Conservation (phyloP, 2,329 filamentous ascomycete genomes). For the Cyphellophora attinorum region DNA sequence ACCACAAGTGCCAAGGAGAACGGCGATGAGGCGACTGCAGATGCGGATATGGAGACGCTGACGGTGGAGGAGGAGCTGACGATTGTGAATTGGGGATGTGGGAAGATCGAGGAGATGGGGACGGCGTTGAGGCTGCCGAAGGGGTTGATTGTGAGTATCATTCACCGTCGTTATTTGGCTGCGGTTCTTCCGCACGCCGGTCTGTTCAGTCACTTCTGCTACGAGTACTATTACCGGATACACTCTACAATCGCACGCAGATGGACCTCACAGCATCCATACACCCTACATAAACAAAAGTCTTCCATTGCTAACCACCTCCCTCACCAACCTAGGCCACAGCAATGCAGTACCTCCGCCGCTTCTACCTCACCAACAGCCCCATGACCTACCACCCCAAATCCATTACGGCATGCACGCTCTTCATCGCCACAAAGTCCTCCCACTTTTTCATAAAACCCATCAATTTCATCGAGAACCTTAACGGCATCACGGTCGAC, state of each 20-base stretch:
- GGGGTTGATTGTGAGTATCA: too few relatives aligned
- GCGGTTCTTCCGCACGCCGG: too few relatives aligned
- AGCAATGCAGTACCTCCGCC: constrained; percentile 78
- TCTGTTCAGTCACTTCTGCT: too few relatives aligned
- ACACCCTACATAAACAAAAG: too few relatives aligned
- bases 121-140: too few relatives aligned
- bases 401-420: constrained; percentile 75
- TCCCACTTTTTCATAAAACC: constrained; percentile 71
- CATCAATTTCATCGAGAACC: constrained; percentile 58
- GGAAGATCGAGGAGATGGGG: constrained; percentile 48
- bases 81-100: constrained; percentile 71
- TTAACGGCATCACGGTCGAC: constrained; percentile 63
- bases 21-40: constrained; percentile 14
- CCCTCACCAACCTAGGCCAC: constrained; percentile 46
- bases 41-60: constrained; percentile 45
- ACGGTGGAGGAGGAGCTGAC: constrained; percentile 73
- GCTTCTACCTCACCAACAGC: constrained; percentile 93
- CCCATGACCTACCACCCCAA: constrained; percentile 93
- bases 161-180: too few relatives aligned
- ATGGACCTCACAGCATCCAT: too few relatives aligned
- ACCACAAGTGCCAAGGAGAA: constrained; percentile 30
- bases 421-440: constrained; percentile 90
- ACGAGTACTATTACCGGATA: too few relatives aligned
- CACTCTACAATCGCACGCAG: too few relatives aligned
- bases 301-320: too few relatives aligned